Percentiles rank a stretch among this genome's conserved stretches.
phyloP scores from a whole-genome alignment of 345 rosid species.

The Salix suchowensis region DNA sequence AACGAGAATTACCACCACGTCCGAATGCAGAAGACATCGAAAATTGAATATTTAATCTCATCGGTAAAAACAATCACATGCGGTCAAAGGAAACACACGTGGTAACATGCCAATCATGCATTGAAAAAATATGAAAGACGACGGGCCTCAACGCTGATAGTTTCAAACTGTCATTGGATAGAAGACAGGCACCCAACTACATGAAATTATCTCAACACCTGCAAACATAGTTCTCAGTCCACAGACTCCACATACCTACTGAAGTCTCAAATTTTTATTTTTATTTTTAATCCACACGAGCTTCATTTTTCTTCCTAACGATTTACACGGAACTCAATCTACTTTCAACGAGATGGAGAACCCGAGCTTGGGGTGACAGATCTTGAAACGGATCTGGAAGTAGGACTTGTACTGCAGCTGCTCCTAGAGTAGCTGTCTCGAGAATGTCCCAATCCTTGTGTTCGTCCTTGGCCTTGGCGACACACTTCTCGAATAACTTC shows the following conservation, averaged over 20 bases:
- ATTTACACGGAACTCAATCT: not conserved
- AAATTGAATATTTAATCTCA: too few species aligned
- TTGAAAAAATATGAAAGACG: not conserved
- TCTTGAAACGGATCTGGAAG: slow-evolving; percentile 60
- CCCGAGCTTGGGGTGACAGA: slow-evolving; percentile 47
- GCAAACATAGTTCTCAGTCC: not conserved
- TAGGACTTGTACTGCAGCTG: slow-evolving; percentile 30
- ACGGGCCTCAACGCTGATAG: not conserved
- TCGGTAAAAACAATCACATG: too few species aligned
- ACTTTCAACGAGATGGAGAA: slow-evolving; percentile 25
- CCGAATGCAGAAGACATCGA: too few species aligned
- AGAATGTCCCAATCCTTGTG: slow-evolving; percentile 7
- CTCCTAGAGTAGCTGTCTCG: slow-evolving; percentile 32
- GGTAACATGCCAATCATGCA: too few species aligned
- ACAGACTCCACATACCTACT: not conserved
- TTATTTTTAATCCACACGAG: too few species aligned
- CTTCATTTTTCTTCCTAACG: too few species aligned
- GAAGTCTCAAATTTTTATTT: not conserved
- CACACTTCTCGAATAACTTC: slow-evolving; percentile 28
- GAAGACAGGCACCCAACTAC: not conserved
- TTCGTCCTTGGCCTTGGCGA: slow-evolving; percentile 36
- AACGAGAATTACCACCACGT: too few species aligned
- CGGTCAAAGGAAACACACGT: too few species aligned
- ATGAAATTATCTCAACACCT: not conserved
- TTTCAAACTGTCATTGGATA: not conserved